These are phyloP conservation scores for Austroboletus novae-zelandiae DNA, from an alignment of 1,284 basidiomycete genomes.

Conservation along the genomic window DNA sequence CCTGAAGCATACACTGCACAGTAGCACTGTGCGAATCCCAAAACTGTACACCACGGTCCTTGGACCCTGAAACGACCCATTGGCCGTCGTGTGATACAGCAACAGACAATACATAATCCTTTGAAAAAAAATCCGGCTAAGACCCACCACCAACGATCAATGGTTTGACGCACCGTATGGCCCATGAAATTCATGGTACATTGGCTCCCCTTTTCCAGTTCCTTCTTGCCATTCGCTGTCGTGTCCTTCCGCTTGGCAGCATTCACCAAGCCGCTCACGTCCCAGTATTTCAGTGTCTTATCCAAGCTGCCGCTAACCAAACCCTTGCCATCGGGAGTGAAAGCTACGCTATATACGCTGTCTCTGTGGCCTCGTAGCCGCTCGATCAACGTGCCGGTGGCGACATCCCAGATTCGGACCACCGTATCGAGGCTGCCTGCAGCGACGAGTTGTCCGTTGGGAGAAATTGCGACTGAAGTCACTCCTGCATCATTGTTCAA, in stretches of 20 bases:
- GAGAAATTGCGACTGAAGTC: slow-evolving; percentile 78
- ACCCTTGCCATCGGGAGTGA: slow-evolving; percentile 79
- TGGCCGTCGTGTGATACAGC: slow-evolving; percentile 82
- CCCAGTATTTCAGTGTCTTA: slow-evolving; percentile 88
- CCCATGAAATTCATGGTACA: slow-evolving; percentile 82
- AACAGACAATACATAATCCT: slow-evolving; percentile 80
- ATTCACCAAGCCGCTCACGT: slow-evolving; percentile 54
- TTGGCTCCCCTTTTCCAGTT: slow-evolving; percentile 37
- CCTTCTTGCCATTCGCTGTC: slow-evolving; percentile 35
- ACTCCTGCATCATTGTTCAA: slow-evolving; percentile 72
- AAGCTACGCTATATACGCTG: slow-evolving; percentile 85
- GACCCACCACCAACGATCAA: background rate
- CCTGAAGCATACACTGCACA: slow-evolving; percentile 83
- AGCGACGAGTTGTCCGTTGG: slow-evolving; percentile 78
- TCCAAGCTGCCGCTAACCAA: slow-evolving; percentile 85
- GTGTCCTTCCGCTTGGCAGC: slow-evolving; percentile 42
- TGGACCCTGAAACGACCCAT: slow-evolving; percentile 89
- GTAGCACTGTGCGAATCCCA: slow-evolving; percentile 80
- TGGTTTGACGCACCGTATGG: slow-evolving; percentile 63
- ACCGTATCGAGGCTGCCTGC: slow-evolving; percentile 83
- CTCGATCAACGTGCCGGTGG: slow-evolving; percentile 70
- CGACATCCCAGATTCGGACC: slow-evolving; percentile 85
- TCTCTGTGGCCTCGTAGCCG: slow-evolving; percentile 80
- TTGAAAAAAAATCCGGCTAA: background rate
- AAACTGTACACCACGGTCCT: slow-evolving; percentile 87